Evolutionary conservation across 2,329 filamentous ascomycete genomes (phyloP).

Genomic region (Ophiostoma quercus): DNA sequence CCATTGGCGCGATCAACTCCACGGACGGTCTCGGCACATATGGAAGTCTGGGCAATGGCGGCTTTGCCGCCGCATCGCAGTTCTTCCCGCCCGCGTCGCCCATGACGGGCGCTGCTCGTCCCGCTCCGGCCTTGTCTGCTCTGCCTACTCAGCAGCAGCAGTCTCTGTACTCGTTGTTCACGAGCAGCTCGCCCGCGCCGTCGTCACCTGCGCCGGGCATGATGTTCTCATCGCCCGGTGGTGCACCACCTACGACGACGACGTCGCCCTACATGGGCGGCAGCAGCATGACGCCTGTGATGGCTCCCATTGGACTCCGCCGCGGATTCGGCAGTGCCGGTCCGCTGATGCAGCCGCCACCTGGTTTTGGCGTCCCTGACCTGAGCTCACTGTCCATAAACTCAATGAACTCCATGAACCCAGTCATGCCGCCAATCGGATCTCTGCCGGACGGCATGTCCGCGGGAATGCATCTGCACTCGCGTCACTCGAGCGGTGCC

Average conservation of each 20-base stretch:
- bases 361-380: neutral
- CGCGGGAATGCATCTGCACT: neutral
- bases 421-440: slow-evolving; percentile 6
- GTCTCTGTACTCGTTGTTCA: slow-evolving; percentile 38
- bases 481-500: slow-evolving; percentile 13
- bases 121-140: slow-evolving; percentile 29
- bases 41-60: slow-evolving; percentile 12
- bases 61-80: slow-evolving; percentile 23
- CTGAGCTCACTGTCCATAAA: neutral
- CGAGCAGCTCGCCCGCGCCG: slow-evolving; percentile 36
- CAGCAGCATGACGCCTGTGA: slow-evolving; percentile 12
- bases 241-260: slow-evolving; percentile 29
- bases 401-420: neutral
- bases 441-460: neutral
- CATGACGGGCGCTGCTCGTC: slow-evolving; percentile 49
- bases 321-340: neutral
- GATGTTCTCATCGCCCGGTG: slow-evolving; percentile 40
- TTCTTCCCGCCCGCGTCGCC: slow-evolving; percentile 57
- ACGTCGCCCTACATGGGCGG: slow-evolving; percentile 8
- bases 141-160: slow-evolving; percentile 32
- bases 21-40: slow-evolving; percentile 34
- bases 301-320: neutral
- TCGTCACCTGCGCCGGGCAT: slow-evolving; percentile 26
- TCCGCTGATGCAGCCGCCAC: slow-evolving; percentile 11
- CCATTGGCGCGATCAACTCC: slow-evolving; percentile 43